These are phyloP conservation scores for Physcomitrellopsis africana DNA, from an alignment of 225 moss, liverwort and hornwort species.

Conservation along the genomic window DNA sequence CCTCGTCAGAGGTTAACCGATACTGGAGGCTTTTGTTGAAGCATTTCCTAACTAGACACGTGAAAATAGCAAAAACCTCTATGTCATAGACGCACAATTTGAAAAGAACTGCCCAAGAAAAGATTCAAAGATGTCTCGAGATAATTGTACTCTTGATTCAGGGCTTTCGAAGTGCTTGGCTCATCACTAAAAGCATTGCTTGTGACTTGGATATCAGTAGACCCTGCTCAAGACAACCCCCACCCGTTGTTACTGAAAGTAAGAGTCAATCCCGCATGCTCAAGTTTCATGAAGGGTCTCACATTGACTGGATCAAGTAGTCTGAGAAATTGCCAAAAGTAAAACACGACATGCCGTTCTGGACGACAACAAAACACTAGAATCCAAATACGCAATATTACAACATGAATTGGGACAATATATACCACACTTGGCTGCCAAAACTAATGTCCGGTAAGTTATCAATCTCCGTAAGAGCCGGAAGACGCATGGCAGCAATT, in stretches of 20 bases:
- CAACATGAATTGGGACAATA: not conserved
- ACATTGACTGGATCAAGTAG: not conserved
- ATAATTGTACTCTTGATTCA: conserved; percentile 69
- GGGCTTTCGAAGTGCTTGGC: conserved; percentile 54
- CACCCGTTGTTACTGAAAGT: conserved; percentile 22
- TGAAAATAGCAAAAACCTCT: conserved; percentile 2
- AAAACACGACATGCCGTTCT: not conserved
- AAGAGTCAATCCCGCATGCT: not conserved
- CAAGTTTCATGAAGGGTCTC: not conserved
- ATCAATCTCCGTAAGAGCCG: conserved; percentile 4
- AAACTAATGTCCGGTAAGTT: not conserved
- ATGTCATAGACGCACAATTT: not conserved
- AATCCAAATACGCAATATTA: not conserved
- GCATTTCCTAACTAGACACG: conserved; percentile 14
- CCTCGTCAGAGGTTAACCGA: not conserved
- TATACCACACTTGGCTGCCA: not conserved
- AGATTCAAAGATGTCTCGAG: conserved; percentile 6
- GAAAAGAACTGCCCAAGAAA: conserved; percentile 11
- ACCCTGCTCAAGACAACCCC: conserved; percentile 34
- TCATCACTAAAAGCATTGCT: conserved; percentile 62
- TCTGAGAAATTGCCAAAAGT: not conserved
- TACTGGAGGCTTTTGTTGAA: not conserved
- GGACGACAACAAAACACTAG: not conserved
- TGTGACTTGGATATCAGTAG: conserved; percentile 50
- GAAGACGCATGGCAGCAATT: conserved; percentile 11